A percentile compares a stretch with the other conserved stretches of the same genome.
Conservation (phyloP, 2,329 filamentous ascomycete genomes). For the Celoporthe dispersa region DNA sequence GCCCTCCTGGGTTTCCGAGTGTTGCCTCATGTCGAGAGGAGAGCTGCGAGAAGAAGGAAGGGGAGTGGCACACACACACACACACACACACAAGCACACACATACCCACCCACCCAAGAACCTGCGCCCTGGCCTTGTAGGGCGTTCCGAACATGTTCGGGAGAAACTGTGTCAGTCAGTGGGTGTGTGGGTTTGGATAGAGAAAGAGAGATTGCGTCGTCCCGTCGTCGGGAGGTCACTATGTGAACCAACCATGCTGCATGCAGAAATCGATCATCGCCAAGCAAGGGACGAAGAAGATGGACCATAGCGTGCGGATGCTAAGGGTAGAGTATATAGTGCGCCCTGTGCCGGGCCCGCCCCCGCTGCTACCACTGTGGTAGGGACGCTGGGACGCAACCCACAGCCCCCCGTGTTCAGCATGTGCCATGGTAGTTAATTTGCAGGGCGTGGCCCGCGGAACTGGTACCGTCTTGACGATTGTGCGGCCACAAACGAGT, state of each 20-base stretch:
- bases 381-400: background rate
- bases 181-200: background rate
- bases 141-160: constrained; percentile 13
- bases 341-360: background rate
- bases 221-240: background rate
- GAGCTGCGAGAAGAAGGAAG: background rate
- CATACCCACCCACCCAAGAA: background rate
- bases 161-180: background rate
- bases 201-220: background rate
- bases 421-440: background rate
- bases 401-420: background rate
- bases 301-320: background rate
- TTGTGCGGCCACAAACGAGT: too few species aligned
- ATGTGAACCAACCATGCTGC: background rate
- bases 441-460: background rate
- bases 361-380: background rate
- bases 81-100: too few species aligned
- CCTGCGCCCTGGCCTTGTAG: constrained; percentile 1
- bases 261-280: constrained; percentile 8
- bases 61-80: background rate
- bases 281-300: background rate
- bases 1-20: background rate
- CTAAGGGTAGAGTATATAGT: background rate
- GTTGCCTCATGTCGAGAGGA: background rate
- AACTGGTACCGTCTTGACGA: background rate